phyloP scores from a whole-genome alignment of 1,284 basidiomycete species.

The Ceraceosorus bombacis region DNA sequence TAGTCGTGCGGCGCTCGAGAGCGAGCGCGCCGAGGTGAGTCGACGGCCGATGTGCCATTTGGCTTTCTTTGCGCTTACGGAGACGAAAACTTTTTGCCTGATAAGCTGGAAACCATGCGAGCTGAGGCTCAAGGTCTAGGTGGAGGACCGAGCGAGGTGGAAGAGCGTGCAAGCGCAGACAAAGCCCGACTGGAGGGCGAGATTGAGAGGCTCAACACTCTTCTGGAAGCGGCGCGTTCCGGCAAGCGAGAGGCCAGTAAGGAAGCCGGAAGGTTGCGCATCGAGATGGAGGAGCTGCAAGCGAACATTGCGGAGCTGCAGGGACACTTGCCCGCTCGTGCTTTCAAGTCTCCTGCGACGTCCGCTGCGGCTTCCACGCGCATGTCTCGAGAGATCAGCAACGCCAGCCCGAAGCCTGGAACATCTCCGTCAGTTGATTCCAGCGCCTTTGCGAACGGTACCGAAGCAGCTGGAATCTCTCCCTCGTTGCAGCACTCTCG shows the following conservation, averaged over 20 bases:
- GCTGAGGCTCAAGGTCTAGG: slow-evolving; percentile 24
- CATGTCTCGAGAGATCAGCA: slow-evolving; percentile 29
- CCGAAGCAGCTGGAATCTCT: background rate
- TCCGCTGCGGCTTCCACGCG: slow-evolving; percentile 23
- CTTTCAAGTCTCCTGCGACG: slow-evolving; percentile 31
- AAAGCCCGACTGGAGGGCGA: slow-evolving; percentile 37
- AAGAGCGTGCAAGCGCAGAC: slow-evolving; percentile 51
- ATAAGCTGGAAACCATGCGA: slow-evolving; percentile 17
- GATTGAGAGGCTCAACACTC: slow-evolving; percentile 6
- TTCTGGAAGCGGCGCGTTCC: slow-evolving; percentile 10
- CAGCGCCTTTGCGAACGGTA: background rate
- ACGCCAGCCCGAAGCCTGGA: slow-evolving; percentile 27
- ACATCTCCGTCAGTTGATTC: slow-evolving; percentile 12
- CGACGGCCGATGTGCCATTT: slow-evolving; percentile 58
- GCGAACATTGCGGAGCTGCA: slow-evolving; percentile 25
- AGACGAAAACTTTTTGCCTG: no score
- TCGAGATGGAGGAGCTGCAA: slow-evolving; percentile 21
- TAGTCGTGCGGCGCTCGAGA: slow-evolving; percentile 73
- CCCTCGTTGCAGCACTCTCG: background rate
- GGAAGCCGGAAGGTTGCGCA: slow-evolving; percentile 12
- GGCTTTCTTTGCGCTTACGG: no score
- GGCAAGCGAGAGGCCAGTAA: slow-evolving; percentile 1
- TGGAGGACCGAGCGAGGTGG: slow-evolving; percentile 7
- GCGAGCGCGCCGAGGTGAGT: slow-evolving; percentile 67
- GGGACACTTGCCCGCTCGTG: slow-evolving; percentile 21